Conservation (phyloP, 2,329 filamentous ascomycete species). For the Arthrinium phaeospermum region DNA sequence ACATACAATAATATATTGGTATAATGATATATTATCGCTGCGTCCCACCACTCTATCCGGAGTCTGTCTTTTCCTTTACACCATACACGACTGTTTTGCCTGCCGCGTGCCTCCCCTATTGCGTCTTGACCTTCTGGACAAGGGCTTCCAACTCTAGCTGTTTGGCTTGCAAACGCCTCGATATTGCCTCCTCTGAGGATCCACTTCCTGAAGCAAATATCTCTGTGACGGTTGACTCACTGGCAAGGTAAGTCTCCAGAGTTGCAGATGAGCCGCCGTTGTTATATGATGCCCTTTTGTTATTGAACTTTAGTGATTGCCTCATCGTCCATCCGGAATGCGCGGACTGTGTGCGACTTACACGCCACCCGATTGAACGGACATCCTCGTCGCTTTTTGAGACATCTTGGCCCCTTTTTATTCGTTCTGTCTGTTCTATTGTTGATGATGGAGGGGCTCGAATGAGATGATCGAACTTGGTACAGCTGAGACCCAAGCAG, state of each 20-base stretch:
- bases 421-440: neutral
- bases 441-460: neutral
- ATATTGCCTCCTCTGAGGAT: neutral
- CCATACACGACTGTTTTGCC: neutral
- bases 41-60: neutral
- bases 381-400: neutral
- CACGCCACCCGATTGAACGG: neutral
- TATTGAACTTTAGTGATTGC: conserved; percentile 8
- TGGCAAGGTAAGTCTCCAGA: conserved; percentile 18
- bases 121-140: conserved; percentile 7
- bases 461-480: neutral
- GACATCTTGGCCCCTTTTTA: neutral
- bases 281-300: neutral
- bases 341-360: neutral
- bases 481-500: neutral
- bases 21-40: neutral
- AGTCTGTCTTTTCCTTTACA: neutral
- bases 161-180: neutral
- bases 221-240: conserved; percentile 18
- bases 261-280: neutral
- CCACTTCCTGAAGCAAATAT: conserved; percentile 7
- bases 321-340: neutral
- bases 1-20: neutral
- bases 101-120: neutral
- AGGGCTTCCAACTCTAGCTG: neutral